These are phyloP conservation scores for Podospora anserina DNA, from an alignment of 495 filamentous ascomycete species.

Conservation along the genomic window DNA sequence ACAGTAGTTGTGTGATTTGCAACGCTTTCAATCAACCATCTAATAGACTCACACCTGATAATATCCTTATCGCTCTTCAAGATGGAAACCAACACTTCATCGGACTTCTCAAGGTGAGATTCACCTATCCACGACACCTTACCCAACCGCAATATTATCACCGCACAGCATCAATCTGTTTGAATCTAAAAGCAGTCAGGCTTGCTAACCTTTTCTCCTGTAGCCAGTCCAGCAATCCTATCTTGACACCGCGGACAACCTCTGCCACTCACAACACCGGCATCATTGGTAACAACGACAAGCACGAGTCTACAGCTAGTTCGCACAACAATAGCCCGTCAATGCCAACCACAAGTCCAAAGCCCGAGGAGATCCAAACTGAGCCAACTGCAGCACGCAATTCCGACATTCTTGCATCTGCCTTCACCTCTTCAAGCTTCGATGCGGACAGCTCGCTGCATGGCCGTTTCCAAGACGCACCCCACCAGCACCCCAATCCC, in stretches of 20 bases:
- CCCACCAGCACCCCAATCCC: background rate
- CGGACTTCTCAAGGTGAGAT: too few relatives aligned
- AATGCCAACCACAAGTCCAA: background rate
- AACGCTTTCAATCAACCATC: too few relatives aligned
- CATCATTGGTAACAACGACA: background rate
- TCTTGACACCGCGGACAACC: background rate
- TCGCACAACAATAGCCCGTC: background rate
- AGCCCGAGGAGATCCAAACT: background rate
- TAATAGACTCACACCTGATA: too few relatives aligned
- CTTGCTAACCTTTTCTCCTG: background rate
- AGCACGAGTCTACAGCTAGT: background rate
- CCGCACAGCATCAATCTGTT: too few relatives aligned
- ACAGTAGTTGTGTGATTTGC: too few relatives aligned
- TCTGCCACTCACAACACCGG: background rate
- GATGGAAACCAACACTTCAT: too few relatives aligned
- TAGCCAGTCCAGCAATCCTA: background rate
- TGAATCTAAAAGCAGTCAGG: too few relatives aligned
- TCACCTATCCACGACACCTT: too few relatives aligned
- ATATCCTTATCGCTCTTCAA: too few relatives aligned
- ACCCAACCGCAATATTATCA: too few relatives aligned
- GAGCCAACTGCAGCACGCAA: background rate
- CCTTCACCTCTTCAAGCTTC: background rate
- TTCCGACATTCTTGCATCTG: background rate
- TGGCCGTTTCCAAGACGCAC: background rate
- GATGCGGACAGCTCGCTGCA: conserved; percentile 1